A percentile compares a stretch with the other conserved stretches of the same genome.
Conservation (phyloP, 352 stramenopile genomes). For the Chrysophaeum taylorii region DNA sequence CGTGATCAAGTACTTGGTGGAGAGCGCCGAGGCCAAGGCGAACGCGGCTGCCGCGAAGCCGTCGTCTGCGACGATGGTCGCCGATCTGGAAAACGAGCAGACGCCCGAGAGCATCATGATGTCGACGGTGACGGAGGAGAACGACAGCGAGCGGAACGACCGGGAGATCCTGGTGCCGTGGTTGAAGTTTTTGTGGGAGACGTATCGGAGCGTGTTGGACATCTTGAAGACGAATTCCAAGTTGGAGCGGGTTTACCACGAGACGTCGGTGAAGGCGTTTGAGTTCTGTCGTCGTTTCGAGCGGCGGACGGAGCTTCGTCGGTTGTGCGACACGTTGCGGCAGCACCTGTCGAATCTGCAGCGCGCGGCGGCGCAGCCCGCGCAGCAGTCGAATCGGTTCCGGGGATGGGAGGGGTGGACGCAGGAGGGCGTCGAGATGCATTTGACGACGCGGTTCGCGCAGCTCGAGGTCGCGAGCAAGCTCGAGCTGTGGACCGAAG, state of each 20-base stretch:
- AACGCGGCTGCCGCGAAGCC: conserved; percentile 65
- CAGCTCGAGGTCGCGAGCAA: conserved; percentile 87
- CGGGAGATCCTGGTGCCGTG: conserved; percentile 75
- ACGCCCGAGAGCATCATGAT: conserved; percentile 88
- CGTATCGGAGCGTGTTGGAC: conserved; percentile 90
- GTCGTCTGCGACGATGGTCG: conserved; percentile 64
- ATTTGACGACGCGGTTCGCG: conserved; percentile 89
- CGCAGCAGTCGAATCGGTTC: conserved; percentile 40
- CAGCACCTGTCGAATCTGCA: conserved; percentile 87
- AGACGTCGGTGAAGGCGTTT: conserved; percentile 51
- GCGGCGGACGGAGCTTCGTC: conserved; percentile 82
- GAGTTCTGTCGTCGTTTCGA: conserved; percentile 59
- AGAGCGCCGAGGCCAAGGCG: conserved; percentile 51
- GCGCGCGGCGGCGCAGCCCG: conserved; percentile 55
- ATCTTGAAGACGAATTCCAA: conserved; percentile 93
- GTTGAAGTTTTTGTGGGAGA: conserved; percentile 91
- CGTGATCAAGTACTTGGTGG: conserved; percentile 80
- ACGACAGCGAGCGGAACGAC: conserved; percentile 83
- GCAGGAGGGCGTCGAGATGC: conserved; percentile 81
- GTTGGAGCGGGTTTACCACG: conserved; percentile 70
- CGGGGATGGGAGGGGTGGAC: conserved; percentile 91
- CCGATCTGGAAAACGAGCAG: conserved; percentile 76
- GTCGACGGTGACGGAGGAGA: conserved; percentile 87
- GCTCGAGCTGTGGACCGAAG: conserved; percentile 91
- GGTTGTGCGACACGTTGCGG: conserved; percentile 90